phyloP scores from a whole-genome alignment of 805 yeast species.

The Sporopachydermia quercuum region DNA sequence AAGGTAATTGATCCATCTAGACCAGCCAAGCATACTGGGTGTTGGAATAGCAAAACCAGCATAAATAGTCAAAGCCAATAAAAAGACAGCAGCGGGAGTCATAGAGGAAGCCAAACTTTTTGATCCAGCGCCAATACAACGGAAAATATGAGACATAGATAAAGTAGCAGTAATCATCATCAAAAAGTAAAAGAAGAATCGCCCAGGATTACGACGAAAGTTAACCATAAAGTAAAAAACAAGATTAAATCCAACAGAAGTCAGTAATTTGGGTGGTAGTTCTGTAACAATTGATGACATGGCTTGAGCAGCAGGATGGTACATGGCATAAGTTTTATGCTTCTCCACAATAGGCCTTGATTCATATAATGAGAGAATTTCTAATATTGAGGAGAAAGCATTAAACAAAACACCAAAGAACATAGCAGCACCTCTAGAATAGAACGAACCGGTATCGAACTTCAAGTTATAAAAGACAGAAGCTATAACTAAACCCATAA shows the following conservation, averaged over 20 bases:
- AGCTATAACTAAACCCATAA: constrained; percentile 40
- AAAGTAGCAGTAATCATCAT: constrained; percentile 29
- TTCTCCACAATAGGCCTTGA: constrained; percentile 44
- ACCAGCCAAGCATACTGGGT: constrained; percentile 45
- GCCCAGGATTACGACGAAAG: constrained; percentile 35
- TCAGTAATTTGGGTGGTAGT: constrained; percentile 32
- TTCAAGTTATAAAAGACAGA: constrained; percentile 43
- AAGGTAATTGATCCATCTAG: constrained; percentile 47
- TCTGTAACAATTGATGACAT: constrained; percentile 37
- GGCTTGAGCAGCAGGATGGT: constrained; percentile 48
- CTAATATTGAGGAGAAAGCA: constrained; percentile 45
- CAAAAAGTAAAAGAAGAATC: constrained; percentile 37
- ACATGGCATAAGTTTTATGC: constrained; percentile 39
- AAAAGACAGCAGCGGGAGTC: constrained; percentile 40
- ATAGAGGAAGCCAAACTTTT: constrained; percentile 36
- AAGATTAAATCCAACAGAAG: constrained; percentile 32
- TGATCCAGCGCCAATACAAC: constrained; percentile 36
- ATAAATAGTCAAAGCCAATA: constrained; percentile 33
- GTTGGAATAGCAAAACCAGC: constrained; percentile 48
- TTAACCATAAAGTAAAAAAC: constrained; percentile 38
- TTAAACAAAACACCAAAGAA: constrained; percentile 54
- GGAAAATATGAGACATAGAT: constrained; percentile 39
- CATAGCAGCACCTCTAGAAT: constrained; percentile 45
- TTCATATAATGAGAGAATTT: constrained; percentile 38
- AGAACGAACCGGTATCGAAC: constrained; percentile 26